These are phyloP conservation scores for Tetrahymena borealis DNA, from an alignment of 73 alveolate genomes.

Conservation along the genomic window DNA sequence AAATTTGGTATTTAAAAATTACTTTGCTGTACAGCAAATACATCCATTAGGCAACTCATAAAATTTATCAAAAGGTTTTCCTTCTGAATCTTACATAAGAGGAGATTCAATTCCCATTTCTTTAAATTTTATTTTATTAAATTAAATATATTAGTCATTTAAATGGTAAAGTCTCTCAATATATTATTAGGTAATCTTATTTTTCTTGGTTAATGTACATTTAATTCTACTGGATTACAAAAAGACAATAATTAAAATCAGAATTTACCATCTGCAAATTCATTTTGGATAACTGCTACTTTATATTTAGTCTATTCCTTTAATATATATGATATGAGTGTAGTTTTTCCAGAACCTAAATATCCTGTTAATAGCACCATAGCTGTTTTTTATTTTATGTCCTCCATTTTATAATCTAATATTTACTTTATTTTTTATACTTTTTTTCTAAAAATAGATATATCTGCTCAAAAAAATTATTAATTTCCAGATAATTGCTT, in stretches of 20 bases:
- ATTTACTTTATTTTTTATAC: not conserved
- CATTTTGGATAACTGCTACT: slow-evolving; percentile 67
- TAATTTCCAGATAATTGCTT: too few relatives aligned
- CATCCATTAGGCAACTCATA: slow-evolving; percentile 79
- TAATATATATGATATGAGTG: slow-evolving; percentile 35
- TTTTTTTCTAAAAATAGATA: not conserved
- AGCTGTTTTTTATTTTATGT: not conserved
- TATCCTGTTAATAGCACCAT: slow-evolving; percentile 41
- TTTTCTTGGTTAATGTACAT: not conserved
- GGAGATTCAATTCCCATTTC: slow-evolving; percentile 69
- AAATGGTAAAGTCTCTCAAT: too few relatives aligned
- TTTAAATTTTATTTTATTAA: not conserved
- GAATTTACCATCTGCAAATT: slow-evolving; percentile 34
- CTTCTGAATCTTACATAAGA: slow-evolving; percentile 55
- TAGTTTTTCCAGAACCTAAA: slow-evolving; percentile 60
- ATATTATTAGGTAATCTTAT: not conserved
- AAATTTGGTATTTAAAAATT: too few relatives aligned
- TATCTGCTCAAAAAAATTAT: too few relatives aligned
- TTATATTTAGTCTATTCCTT: slow-evolving; percentile 30
- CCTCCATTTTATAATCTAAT: not conserved
- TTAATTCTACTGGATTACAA: not conserved
- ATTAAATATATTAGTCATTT: not conserved
- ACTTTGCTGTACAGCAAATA: slow-evolving; percentile 67
- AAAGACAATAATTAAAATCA: not conserved
- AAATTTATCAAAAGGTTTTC: slow-evolving; percentile 54